phyloP scores from a whole-genome alignment of 2,329 filamentous ascomycete genomes.

The Chrysoporthe puriensis region DNA sequence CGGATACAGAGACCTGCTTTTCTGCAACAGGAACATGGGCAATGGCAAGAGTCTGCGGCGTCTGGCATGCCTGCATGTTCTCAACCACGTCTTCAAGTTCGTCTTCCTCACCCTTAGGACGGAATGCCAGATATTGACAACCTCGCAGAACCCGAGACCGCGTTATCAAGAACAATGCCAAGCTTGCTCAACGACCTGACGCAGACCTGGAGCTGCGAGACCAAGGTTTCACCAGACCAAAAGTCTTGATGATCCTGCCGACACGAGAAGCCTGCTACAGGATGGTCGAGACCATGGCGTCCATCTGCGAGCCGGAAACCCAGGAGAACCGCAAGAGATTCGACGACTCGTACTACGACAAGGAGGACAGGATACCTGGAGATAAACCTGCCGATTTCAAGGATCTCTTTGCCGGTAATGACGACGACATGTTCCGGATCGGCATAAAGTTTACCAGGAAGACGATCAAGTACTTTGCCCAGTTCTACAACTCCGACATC shows the following conservation, averaged over 20 bases:
- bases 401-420: conserved; percentile 90
- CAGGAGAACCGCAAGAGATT: conserved; percentile 96
- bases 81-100: conserved; percentile 91
- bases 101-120: conserved; percentile 32
- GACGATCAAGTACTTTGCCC: conserved; percentile 90
- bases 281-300: conserved; percentile 76
- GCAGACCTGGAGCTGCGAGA: conserved; percentile 78
- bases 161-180: conserved; percentile 90
- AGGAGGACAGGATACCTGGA: conserved; percentile 68
- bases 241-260: conserved; percentile 87
- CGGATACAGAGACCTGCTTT: conserved; percentile 79
- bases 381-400: conserved; percentile 85
- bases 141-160: conserved; percentile 73
- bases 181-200: conserved; percentile 67
- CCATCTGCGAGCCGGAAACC: conserved; percentile 80
- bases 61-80: conserved; percentile 76
- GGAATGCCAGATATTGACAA: neutral
- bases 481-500: conserved; percentile 96
- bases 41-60: conserved; percentile 73
- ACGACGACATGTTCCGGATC: conserved; percentile 95
- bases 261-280: conserved; percentile 85
- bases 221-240: conserved; percentile 93
- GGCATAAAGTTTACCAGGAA: conserved; percentile 98
- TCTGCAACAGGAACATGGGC: conserved; percentile 69
- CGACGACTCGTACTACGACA: conserved; percentile 76